phyloP scores from a whole-genome alignment of 768 basidiomycete genomes.

The Tubosaeta brunneosetosa region DNA sequence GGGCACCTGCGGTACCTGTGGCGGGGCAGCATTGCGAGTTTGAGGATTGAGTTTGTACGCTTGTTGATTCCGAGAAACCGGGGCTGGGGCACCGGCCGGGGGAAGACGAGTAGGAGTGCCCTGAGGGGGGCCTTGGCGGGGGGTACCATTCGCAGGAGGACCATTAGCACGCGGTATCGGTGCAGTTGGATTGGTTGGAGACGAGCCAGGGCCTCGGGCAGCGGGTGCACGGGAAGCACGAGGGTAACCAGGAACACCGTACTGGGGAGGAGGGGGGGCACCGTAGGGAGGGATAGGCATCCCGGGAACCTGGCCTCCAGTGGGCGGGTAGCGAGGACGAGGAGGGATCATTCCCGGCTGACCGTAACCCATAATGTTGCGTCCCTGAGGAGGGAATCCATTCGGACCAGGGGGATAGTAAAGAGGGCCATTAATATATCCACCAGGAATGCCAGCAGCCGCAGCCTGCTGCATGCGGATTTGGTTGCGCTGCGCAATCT shows the following conservation, averaged over 20 bases:
- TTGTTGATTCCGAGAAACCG: constrained; percentile 33
- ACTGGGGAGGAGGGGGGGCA: constrained; percentile 64
- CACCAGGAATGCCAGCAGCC: constrained; percentile 74
- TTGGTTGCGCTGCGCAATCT: constrained; percentile 95
- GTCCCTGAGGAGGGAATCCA: constrained; percentile 70
- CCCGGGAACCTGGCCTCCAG: constrained; percentile 63
- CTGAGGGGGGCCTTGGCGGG: constrained; percentile 43
- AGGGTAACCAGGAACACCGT: constrained; percentile 66
- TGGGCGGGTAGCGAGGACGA: constrained; percentile 77
- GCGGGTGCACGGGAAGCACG: constrained; percentile 56
- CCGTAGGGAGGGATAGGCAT: constrained; percentile 78
- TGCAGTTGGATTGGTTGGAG: constrained; percentile 59
- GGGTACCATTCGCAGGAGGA: constrained; percentile 50
- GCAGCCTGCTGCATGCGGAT: constrained; percentile 95
- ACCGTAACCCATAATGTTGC: constrained; percentile 72
- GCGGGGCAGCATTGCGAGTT: constrained; percentile 35
- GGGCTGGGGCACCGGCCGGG: constrained; percentile 43
- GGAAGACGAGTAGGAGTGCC: constrained; percentile 39
- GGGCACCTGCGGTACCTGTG: constrained; percentile 32
- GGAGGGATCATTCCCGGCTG: constrained; percentile 86
- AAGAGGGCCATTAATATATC: constrained; percentile 43
- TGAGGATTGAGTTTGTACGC: constrained; percentile 31
- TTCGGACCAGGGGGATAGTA: constrained; percentile 73
- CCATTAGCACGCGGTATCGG: constrained; percentile 65
- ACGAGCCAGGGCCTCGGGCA: constrained; percentile 64